phyloP scores from a whole-genome alignment of 208 protist genomes.

The Crithidia sp. region DNA sequence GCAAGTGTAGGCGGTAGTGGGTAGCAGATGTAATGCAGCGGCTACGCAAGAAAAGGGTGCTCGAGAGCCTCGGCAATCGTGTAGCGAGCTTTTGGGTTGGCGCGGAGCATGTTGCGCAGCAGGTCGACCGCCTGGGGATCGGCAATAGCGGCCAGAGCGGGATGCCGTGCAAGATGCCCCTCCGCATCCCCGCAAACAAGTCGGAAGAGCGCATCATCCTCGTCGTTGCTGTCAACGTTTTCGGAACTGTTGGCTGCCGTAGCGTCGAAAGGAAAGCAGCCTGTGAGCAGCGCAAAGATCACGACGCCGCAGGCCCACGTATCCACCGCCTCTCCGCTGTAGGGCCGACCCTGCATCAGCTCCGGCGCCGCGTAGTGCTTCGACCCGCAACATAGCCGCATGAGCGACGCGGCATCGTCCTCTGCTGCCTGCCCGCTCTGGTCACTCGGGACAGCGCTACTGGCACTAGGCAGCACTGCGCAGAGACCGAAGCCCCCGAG shows the following conservation, averaged over 20 bases:
- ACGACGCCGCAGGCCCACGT: slow-evolving; percentile 96
- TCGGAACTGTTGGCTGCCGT: slow-evolving; percentile 11
- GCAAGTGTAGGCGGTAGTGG: no score
- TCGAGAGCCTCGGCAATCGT: slow-evolving; percentile 62
- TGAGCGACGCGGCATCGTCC: slow-evolving; percentile 4
- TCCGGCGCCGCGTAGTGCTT: slow-evolving; percentile 94
- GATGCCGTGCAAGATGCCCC: slow-evolving; percentile 48
- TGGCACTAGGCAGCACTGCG: slow-evolving; percentile 44
- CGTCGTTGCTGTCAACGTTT: not conserved
- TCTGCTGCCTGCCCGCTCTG: not conserved
- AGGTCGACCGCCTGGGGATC: slow-evolving; percentile 70
- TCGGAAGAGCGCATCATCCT: slow-evolving; percentile 53
- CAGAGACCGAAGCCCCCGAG: slow-evolving; percentile 63
- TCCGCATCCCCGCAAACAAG: slow-evolving; percentile 46
- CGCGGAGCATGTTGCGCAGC: slow-evolving; percentile 64
- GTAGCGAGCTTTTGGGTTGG: slow-evolving; percentile 50
- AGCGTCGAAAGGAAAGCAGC: slow-evolving; percentile 89
- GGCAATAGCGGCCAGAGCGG: slow-evolving; percentile 41
- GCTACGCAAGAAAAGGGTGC: slow-evolving; percentile 60
- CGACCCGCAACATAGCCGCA: slow-evolving; percentile 82
- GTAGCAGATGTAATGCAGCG: no score
- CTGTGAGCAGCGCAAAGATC: slow-evolving; percentile 93
- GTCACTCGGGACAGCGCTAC: not conserved
- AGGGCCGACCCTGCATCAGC: slow-evolving; percentile 81
- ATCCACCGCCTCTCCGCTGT: slow-evolving; percentile 93